These are phyloP conservation scores for Tetramitus jugosus DNA, from an alignment of 208 protist genomes.

Conservation along the genomic window DNA sequence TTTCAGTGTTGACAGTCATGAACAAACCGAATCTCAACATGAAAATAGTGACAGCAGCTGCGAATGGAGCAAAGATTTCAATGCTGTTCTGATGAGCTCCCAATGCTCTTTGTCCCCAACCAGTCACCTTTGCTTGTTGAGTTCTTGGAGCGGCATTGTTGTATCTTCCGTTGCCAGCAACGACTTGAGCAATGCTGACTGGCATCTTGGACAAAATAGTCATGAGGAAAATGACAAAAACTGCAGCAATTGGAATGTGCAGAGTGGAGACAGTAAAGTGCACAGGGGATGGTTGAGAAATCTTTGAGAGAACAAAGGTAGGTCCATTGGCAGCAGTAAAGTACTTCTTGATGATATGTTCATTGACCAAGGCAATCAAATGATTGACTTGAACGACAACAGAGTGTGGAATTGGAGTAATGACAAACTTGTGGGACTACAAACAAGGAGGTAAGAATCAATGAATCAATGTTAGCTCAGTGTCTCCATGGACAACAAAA, in stretches of 20 bases:
- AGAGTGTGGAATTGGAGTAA: too few relatives aligned
- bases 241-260: not conserved
- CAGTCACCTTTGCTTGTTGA: not conserved
- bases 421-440: too few relatives aligned
- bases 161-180: slow-evolving; percentile 4
- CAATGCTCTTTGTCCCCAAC: not conserved
- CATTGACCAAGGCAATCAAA: too few relatives aligned
- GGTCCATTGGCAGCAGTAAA: too few relatives aligned
- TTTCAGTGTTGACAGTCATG: not conserved
- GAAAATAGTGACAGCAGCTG: not conserved
- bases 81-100: not conserved
- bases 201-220: not conserved
- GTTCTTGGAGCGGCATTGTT: not conserved
- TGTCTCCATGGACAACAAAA: too few relatives aligned
- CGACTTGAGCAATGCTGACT: not conserved
- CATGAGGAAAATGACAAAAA: not conserved
- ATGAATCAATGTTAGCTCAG: too few relatives aligned
- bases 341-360: too few relatives aligned
- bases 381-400: too few relatives aligned
- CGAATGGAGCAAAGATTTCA: not conserved
- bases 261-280: not conserved
- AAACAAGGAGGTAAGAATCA: too few relatives aligned
- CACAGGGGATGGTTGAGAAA: too few relatives aligned
- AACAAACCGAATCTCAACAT: not conserved
- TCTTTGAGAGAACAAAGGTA: too few relatives aligned